Evolutionary conservation across 495 filamentous ascomycete genomes (phyloP).

Genomic region (Podospora pseudopauciseta): DNA sequence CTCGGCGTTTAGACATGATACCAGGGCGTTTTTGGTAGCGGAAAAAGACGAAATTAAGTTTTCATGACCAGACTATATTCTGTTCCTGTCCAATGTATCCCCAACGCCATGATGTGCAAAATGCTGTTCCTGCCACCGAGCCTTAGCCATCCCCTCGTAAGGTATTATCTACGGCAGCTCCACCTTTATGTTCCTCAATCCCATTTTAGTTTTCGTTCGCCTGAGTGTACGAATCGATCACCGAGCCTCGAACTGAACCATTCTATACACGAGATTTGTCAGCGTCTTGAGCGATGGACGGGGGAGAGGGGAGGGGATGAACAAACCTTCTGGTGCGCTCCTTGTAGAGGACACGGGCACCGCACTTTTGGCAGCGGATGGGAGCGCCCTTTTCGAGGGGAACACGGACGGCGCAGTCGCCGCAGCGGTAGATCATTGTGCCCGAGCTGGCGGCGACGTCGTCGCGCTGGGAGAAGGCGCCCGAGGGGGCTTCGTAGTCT

Average conservation of each 20-base stretch:
- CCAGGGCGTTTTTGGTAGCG: constrained; percentile 29
- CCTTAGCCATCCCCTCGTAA: neutral
- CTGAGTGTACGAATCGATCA: constrained; percentile 33
- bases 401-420: constrained; percentile 84
- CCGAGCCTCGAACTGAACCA: constrained; percentile 98
- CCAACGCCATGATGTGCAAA: constrained; percentile 15
- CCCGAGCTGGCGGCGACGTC: constrained; percentile 34
- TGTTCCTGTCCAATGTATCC: constrained; percentile 4
- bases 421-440: constrained; percentile 81
- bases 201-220: neutral
- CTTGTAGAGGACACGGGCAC: constrained; percentile 95
- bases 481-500: constrained; percentile 42
- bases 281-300: constrained; percentile 4
- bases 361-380: constrained; percentile 94
- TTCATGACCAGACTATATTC: neutral
- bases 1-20: constrained; percentile 39
- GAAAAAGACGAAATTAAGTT: constrained; percentile 15
- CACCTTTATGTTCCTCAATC: neutral
- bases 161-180: constrained; percentile 3
- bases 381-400: constrained; percentile 77
- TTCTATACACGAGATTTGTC: constrained; percentile 46
- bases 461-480: constrained; percentile 33
- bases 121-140: neutral
- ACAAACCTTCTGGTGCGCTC: constrained; percentile 91
- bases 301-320: too few relatives aligned